phyloP scores from a whole-genome alignment of 192 early-diverging fungal species.

The Rhizophlyctis rosea region DNA sequence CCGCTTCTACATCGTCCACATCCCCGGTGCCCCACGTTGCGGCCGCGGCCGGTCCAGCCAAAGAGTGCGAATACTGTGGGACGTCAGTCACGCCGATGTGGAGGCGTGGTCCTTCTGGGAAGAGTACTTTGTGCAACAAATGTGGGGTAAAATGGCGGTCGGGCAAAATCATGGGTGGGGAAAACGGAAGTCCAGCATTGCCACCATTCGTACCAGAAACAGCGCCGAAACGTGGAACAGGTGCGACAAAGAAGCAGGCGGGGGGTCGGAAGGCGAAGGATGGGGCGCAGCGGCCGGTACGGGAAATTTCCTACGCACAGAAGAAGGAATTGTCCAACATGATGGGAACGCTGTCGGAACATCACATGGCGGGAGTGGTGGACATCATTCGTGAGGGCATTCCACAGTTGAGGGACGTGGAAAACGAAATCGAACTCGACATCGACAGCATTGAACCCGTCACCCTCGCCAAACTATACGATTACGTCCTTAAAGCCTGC shows the following conservation, averaged over 20 bases:
- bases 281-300: background rate
- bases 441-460: slow-evolving; percentile 35
- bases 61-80: slow-evolving; percentile 31
- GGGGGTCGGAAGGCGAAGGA: too few relatives aligned
- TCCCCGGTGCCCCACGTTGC: slow-evolving; percentile 4
- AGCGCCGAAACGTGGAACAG: background rate
- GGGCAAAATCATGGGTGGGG: slow-evolving; percentile 31
- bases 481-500: slow-evolving; percentile 15
- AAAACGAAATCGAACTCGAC: slow-evolving; percentile 43
- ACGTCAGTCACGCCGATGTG: slow-evolving; percentile 40
- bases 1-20: background rate
- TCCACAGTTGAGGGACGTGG: slow-evolving; percentile 23
- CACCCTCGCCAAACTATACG: slow-evolving; percentile 22
- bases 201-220: too few relatives aligned
- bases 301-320: slow-evolving; percentile 32
- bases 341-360: slow-evolving; percentile 19
- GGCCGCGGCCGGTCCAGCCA: slow-evolving; percentile 1
- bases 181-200: too few relatives aligned
- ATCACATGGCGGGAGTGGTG: slow-evolving; percentile 26
- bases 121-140: slow-evolving; percentile 40
- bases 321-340: slow-evolving; percentile 28
- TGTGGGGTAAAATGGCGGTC: slow-evolving; percentile 44
- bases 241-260: too few relatives aligned
- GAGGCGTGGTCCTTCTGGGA: slow-evolving; percentile 42
- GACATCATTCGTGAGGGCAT: slow-evolving; percentile 35